Conservation (phyloP, 1,284 basidiomycete genomes). For the Ceratobasidium sp. region DNA sequence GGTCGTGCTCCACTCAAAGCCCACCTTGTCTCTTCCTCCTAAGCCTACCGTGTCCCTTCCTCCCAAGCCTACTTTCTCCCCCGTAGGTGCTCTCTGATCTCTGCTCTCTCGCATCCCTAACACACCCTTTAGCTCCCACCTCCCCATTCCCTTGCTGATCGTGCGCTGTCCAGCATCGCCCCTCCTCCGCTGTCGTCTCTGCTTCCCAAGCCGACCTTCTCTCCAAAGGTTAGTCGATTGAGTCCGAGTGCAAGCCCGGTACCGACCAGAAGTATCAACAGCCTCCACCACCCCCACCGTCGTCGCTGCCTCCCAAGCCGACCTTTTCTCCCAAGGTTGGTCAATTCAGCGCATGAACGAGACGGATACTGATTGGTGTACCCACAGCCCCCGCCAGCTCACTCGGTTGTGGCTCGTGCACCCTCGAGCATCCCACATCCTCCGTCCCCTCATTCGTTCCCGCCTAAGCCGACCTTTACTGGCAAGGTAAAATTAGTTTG, state of each 20-base stretch:
- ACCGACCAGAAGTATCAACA: neutral
- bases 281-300: slow-evolving; percentile 4
- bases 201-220: slow-evolving; percentile 28
- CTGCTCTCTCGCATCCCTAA: neutral
- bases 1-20: slow-evolving; percentile 6
- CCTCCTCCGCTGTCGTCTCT: slow-evolving; percentile 2
- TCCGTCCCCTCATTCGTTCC: slow-evolving; percentile 12
- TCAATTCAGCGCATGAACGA: too few relatives aligned
- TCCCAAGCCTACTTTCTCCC: slow-evolving; percentile 33
- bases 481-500: neutral
- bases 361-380: neutral
- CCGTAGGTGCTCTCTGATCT: neutral
- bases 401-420: slow-evolving; percentile 32
- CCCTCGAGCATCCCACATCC: slow-evolving; percentile 13
- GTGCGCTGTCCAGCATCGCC: slow-evolving; percentile 13
- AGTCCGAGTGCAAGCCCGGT: neutral
- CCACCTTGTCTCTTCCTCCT: slow-evolving; percentile 17
- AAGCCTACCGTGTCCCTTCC: slow-evolving; percentile 1
- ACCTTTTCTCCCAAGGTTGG: slow-evolving; percentile 28
- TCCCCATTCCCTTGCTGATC: slow-evolving; percentile 21
- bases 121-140: neutral
- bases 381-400: slow-evolving; percentile 14
- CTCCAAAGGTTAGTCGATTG: neutral
- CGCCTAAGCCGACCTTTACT: slow-evolving; percentile 27
- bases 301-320: slow-evolving; percentile 17